A percentile compares a stretch with the other conserved stretches of the same genome.
Evolutionary conservation across 2,329 filamentous ascomycete genomes (phyloP).

Genomic region (Escovopsis sp.): DNA sequence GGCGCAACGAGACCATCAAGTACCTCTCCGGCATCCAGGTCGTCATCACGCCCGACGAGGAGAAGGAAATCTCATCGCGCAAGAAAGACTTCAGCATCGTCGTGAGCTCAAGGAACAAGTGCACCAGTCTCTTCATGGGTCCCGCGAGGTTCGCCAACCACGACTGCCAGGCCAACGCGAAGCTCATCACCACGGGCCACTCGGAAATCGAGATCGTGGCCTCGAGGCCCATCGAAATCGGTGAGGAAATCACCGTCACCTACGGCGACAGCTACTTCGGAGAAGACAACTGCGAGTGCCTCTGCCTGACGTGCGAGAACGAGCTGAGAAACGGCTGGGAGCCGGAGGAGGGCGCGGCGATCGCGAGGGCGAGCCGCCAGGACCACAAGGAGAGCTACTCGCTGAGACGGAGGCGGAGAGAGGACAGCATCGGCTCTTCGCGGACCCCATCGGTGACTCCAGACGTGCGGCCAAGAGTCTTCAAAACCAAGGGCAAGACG

Average conservation of each 20-base stretch:
- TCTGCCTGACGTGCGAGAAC: constrained; percentile 78
- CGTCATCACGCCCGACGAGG: constrained; percentile 81
- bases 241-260: constrained; percentile 91
- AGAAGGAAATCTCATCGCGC: constrained; percentile 61
- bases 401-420: constrained; percentile 38
- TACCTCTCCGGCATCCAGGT: constrained; percentile 88
- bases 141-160: constrained; percentile 95
- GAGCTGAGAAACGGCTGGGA: constrained; percentile 71
- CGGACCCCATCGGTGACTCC: constrained; percentile 43
- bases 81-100: constrained; percentile 97
- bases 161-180: constrained; percentile 86
- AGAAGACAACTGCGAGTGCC: constrained; percentile 83
- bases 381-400: constrained; percentile 33
- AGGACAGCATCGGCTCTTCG: constrained; percentile 36
- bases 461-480: constrained; percentile 36
- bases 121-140: constrained; percentile 81
- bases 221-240: constrained; percentile 63
- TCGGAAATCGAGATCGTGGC: constrained; percentile 88
- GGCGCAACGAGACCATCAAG: constrained; percentile 72
- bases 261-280: constrained; percentile 97
- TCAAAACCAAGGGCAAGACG: constrained; percentile 23
- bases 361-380: constrained; percentile 39
- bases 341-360: constrained; percentile 30
- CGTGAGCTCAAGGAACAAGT: constrained; percentile 82
- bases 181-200: constrained; percentile 67